Percentiles rank a stretch among this genome's conserved stretches.
Evolutionary conservation across 805 yeast species (phyloP).

Genomic region (Priceomyces castillae): DNA sequence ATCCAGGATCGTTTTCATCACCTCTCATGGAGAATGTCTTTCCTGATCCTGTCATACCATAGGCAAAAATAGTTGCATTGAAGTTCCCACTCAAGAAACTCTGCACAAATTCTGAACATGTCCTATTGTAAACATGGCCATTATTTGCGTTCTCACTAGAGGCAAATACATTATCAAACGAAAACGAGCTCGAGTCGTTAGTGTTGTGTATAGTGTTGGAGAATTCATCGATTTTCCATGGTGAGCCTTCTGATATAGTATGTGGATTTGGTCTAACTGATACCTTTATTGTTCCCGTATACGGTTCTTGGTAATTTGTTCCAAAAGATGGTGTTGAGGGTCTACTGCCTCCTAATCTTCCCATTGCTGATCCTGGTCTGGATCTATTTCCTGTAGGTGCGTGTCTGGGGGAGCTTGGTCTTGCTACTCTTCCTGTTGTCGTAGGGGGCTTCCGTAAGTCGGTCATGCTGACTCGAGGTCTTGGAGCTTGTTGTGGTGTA

Average conservation of each 20-base stretch:
- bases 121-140: constrained; percentile 54
- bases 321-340: constrained; percentile 37
- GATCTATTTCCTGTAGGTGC: constrained; percentile 14
- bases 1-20: constrained; percentile 56
- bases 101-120: constrained; percentile 53
- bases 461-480: constrained; percentile 16
- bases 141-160: constrained; percentile 47
- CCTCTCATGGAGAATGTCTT: constrained; percentile 89
- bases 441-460: constrained; percentile 32
- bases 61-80: constrained; percentile 89
- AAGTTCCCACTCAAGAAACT: constrained; percentile 64
- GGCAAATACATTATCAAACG: constrained; percentile 77
- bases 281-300: constrained; percentile 72
- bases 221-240: constrained; percentile 46
- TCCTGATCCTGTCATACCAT: constrained; percentile 94
- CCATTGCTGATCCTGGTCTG: constrained; percentile 36
- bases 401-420: constrained; percentile 31
- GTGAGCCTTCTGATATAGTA: constrained; percentile 27
- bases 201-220: constrained; percentile 41
- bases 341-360: constrained; percentile 23
- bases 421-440: constrained; percentile 18
- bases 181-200: constrained; percentile 59
- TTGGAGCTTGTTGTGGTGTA: constrained; percentile 13
- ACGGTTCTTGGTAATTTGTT: constrained; percentile 34
- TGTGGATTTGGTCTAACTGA: constrained; percentile 76